Evolutionary conservation across 768 basidiomycete genomes (phyloP).

Genomic region (Hemileccinum impolitum): DNA sequence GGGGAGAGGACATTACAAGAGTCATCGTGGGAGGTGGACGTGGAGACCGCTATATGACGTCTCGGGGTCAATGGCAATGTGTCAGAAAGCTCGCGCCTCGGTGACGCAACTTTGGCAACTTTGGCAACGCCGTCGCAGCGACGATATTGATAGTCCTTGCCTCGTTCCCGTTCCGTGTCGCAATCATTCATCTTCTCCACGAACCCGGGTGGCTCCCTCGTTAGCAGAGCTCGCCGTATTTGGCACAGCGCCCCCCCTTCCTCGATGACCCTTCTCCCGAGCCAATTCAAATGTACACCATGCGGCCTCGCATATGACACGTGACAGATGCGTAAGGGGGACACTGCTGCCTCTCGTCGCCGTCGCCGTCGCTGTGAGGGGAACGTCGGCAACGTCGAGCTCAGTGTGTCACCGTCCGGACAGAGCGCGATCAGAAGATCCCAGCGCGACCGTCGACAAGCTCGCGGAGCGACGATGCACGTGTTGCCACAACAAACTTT

Average conservation of each 20-base stretch:
- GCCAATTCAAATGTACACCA: conserved; percentile 16
- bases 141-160: neutral
- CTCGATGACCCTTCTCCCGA: neutral
- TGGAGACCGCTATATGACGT: conserved; percentile 12
- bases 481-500: conserved; percentile 24
- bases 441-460: too few relatives aligned
- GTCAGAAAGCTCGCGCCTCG: conserved; percentile 9
- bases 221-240: conserved; percentile 7
- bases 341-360: neutral
- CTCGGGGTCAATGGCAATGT: conserved; percentile 20
- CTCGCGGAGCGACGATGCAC: too few relatives aligned
- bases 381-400: conserved; percentile 6
- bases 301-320: conserved; percentile 8
- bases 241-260: conserved; percentile 9
- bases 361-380: too few relatives aligned
- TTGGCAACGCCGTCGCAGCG: neutral
- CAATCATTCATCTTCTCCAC: too few relatives aligned
- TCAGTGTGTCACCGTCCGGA: neutral
- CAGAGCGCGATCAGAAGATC: neutral
- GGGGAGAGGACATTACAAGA: neutral
- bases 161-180: too few relatives aligned
- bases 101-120: neutral
- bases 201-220: neutral
- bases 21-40: conserved; percentile 17
- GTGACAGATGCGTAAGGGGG: conserved; percentile 3